Conservation (phyloP, 805 yeast genomes). For the Kuraishia cidri region DNA sequence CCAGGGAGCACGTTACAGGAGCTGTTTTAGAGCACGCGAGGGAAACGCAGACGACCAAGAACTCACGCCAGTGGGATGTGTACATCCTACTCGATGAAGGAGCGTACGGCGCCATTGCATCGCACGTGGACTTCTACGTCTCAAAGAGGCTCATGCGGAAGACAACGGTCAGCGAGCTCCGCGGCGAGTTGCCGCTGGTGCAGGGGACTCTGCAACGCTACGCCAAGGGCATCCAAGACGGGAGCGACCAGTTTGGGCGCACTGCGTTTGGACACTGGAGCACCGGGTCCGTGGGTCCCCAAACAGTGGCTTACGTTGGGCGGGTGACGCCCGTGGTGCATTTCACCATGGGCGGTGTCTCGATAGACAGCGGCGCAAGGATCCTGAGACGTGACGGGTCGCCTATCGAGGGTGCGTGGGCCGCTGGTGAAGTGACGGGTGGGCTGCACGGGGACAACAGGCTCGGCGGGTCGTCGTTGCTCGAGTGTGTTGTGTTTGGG, state of each 20-base stretch:
- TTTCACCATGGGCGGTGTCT: slow-evolving; percentile 64
- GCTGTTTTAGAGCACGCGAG: slow-evolving; percentile 54
- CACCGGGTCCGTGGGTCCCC: too few species aligned
- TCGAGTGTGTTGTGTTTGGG: slow-evolving; percentile 57
- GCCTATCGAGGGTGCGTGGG: slow-evolving; percentile 38
- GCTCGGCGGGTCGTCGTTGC: slow-evolving; percentile 47
- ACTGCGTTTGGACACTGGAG: too few species aligned
- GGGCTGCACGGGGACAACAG: slow-evolving; percentile 62
- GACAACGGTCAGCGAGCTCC: slow-evolving; percentile 32
- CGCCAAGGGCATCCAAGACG: too few species aligned
- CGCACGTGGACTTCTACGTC: too few species aligned
- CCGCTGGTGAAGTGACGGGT: slow-evolving; percentile 62
- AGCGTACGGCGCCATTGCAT: too few species aligned
- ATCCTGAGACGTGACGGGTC: slow-evolving; percentile 20
- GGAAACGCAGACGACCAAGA: slow-evolving; percentile 30
- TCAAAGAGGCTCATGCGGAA: slow-evolving; percentile 46
- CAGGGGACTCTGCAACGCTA: too few species aligned
- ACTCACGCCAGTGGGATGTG: slow-evolving; percentile 16
- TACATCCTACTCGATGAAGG: slow-evolving; percentile 41
- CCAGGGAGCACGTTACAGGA: too few species aligned
- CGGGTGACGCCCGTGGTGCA: slow-evolving; percentile 50
- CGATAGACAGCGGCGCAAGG: slow-evolving; percentile 37
- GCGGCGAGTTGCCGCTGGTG: slow-evolving; percentile 28
- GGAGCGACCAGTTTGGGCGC: too few species aligned
- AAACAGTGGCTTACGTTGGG: slow-evolving; percentile 27